Evolutionary conservation across 805 yeast species (phyloP), one percentile per base, ranked within the genome.

Genomic region (Ogataea paradorogensis): DNA sequence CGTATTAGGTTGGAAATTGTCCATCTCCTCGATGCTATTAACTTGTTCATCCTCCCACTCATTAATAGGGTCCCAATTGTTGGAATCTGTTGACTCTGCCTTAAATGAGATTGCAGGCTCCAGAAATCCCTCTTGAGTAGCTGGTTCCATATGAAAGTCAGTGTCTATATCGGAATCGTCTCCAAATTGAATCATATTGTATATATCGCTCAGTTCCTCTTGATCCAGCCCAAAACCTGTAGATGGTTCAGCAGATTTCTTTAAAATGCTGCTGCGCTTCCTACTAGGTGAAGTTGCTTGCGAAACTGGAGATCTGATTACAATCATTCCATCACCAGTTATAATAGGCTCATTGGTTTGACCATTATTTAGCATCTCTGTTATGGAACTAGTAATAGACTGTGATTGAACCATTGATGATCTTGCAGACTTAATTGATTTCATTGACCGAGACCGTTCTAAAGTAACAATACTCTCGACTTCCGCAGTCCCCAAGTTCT

Each of bases 391-490:
- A 21, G 47, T 48, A 13, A 47, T 37, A 28, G 51, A 51, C 4
- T 34, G 53, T 15, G 44, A 44, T 13, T 30, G 40, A 21, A 13
- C 42, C 24, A 45, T 11, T 11, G 51, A 47, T n/a, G 50, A 46
- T 23, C 44, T 36, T 5, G 25, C 58, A 0, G 88, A 80, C 52
- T 74, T 71, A 64, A 73, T 66, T 3, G 80, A 80, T 53, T 75
- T 71, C 66, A 74, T 66, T 5, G 80, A 74, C 35, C 78, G 55
- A 7, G 84, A 75, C 44, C 90, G 70, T 58, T 85, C 95, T 30
- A 85, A 55, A 7, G 83, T 73, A 2, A 82, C 82, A 42, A 85
- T 85, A 32, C 85, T 80, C 48, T 82, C 85, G 9, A 85, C 84
- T 53, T 85, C 95, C 37, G 73, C 76, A 0, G 75, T 68, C 42